Evolutionary conservation across 148 eudicot species (phyloP), one percentile per base, ranked within the genome.

Genomic region (Vaccinium myrtillus): DNA sequence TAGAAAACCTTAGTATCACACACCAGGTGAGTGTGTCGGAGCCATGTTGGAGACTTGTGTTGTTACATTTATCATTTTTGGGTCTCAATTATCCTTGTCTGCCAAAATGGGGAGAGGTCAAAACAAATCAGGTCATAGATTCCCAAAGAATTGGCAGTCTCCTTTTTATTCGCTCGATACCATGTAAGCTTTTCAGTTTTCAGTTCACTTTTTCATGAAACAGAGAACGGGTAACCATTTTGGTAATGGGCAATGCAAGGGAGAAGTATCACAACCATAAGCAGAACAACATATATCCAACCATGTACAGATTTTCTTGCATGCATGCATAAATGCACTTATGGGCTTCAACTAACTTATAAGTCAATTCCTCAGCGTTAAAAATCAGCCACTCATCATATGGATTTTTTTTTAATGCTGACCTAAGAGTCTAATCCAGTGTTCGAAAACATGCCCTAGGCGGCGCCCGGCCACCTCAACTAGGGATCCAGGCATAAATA

Each of bases 241-340:
- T 67, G 73, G 73, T 32, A 67, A 27, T 54, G 81, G n/a, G 43
- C 71, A 58, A 30, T 80, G 65, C n/a, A 65, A 81, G 83, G 43
- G 56, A 81, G 58, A 43, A 69, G 43, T 18, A 18, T 25, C 30
- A n/a, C 19, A 23, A 80, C 48, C 19, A 32, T 58, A 48, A 49
- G 51, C 12, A n/a, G 25, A 77, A 43, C 30, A 36, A 8, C 58
- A 9, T 27, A 19, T 25, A 80, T 48, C 14, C 67, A 61, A 59
- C 18, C 43, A 48, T 81, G 5, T 25, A 49, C 21, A 49, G 43
- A 25, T 46, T 23, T 67, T 49, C 54, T 61, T 79, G 48, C 32
- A 43, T 43, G 48, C 30, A 15, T 36, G 51, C 83, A 80, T 43
- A 46, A 39, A 80, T 43, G 83, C 23, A 21, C 73, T 39, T 70